A percentile compares a stretch with the other conserved stretches of the same genome.
Conservation (phyloP, 1,139 yeast species). For the Yamadazyma spencermartinsiae region DNA sequence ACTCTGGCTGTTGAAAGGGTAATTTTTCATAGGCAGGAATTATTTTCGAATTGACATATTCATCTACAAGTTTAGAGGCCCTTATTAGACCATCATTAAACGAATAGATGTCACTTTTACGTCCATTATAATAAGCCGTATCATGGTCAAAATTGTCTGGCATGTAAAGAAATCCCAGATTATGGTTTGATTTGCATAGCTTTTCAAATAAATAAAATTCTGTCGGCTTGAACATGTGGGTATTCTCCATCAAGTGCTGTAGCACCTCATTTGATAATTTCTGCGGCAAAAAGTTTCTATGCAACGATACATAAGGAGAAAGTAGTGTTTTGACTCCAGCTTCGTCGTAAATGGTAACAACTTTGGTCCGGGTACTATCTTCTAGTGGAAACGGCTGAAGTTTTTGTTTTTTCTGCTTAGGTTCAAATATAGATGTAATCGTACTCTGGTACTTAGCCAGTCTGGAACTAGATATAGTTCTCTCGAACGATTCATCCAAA, state of each 20-base stretch:
- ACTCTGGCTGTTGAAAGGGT: constrained; percentile 20
- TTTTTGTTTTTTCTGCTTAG: constrained; percentile 1
- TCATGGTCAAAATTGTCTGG: constrained; percentile 32
- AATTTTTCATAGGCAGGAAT: constrained; percentile 27
- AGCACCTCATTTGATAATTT: constrained; percentile 48
- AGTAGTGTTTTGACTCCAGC: constrained; percentile 39
- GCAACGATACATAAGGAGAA: constrained; percentile 50
- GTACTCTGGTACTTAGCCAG: constrained; percentile 22
- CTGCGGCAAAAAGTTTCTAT: constrained; percentile 51
- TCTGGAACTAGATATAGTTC: constrained; percentile 8
- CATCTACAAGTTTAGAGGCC: constrained; percentile 44
- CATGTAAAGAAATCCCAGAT: constrained; percentile 35
- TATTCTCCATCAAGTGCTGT: constrained; percentile 37
- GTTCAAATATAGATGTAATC: constrained; percentile 18
- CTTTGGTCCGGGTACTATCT: constrained; percentile 18
- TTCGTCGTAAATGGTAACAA: constrained; percentile 21
- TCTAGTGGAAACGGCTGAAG: constrained; percentile 1
- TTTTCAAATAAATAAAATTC: constrained; percentile 63
- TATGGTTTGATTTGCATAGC: constrained; percentile 55
- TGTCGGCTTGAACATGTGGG: constrained; percentile 35
- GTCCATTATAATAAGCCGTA: constrained; percentile 15
- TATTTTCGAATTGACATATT: constrained; percentile 39
- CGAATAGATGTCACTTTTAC: constrained; percentile 4
- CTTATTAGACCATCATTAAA: constrained; percentile 26
- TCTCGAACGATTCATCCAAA: constrained; percentile 22